Percentiles rank a stretch among this genome's conserved stretches.
Conservation (phyloP, 2,329 filamentous ascomycete species). For the Fusarium udum region DNA sequence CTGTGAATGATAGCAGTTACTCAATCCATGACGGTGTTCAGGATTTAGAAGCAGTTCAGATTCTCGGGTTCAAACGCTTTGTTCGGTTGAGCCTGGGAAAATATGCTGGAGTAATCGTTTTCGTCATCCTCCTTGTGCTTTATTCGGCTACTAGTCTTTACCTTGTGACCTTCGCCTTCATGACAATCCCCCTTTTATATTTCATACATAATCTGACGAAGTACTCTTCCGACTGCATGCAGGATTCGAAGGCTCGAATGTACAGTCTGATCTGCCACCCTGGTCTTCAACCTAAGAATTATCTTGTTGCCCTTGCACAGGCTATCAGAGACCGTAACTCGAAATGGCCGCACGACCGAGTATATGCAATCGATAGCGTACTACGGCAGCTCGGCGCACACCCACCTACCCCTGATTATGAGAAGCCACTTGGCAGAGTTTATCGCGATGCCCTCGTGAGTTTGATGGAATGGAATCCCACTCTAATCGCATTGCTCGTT, state of each 20-base stretch:
- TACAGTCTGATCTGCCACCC: background rate
- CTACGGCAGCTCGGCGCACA: background rate
- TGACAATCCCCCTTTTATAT: accelerated
- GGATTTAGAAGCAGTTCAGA: accelerated
- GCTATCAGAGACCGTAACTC: background rate
- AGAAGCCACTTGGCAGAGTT: accelerated
- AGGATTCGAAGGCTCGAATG: accelerated
- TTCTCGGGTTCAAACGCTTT: accelerated
- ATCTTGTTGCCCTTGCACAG: background rate
- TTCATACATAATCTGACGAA: accelerated
- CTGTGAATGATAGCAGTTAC: accelerated
- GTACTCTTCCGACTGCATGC: accelerated
- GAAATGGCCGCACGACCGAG: background rate
- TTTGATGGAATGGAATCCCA: background rate
- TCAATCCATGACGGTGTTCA: background rate
- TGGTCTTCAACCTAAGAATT: background rate
- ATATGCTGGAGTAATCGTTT: too few species aligned
- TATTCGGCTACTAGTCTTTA: too few species aligned
- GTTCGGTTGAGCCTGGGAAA: background rate
- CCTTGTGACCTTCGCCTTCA: too few species aligned
- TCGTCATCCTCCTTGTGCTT: too few species aligned
- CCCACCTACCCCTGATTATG: background rate
- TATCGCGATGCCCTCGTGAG: background rate
- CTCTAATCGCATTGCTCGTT: background rate
- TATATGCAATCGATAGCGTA: background rate